Base-by-base conservation (phyloP, 1,284 basidiomycete genomes). In the Marasmius oreades region DNA sequence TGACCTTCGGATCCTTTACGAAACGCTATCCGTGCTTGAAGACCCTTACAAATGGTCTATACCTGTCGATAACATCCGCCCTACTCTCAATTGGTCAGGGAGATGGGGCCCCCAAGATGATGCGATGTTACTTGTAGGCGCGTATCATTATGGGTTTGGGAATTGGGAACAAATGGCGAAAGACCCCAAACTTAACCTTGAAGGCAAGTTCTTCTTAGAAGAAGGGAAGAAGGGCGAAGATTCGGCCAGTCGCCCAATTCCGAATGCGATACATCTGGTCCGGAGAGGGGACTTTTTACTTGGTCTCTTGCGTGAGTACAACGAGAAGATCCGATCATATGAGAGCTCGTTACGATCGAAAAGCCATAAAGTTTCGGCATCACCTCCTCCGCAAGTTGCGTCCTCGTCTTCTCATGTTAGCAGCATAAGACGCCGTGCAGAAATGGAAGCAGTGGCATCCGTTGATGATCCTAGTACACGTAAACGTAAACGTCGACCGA, bases 91-190 rank as follows among this genome's bases (percentile, higher is more conserved):
- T 67, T 99, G 96, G 95, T 93, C 92, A 45, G 93, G 93, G 57
- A 88, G 92, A 39, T 99, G 97, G 97, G 87, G 85, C n/a, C 84
- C 88, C 31, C 84, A 86, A 59, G 94, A 99, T 61, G 97, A 99
- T 70, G 88, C 95, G 2, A 92, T 93, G 83, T 80, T 99, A 12
- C 81, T 99, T 23, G 87, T 98, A 52, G 97, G 97, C 28, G 93
- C 97, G 18, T 98, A 84, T 80, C 70, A 90, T 50, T 91, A 99
- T 65, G 97, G 97, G 23, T 97, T 99, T 69, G 95, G 95, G 18
- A 93, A 91, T 63, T 99, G 97, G 97, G 97, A 99, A 69, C 80
- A 84, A 45, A 98, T 99, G 78, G 85, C 90, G 66, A 92, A 92
- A 68, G 97, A 99, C 70, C 73, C 85, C 2, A 83, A 85, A 55